Base-by-base conservation (phyloP, 805 yeast species). In the Candida methanosorbosa region DNA sequence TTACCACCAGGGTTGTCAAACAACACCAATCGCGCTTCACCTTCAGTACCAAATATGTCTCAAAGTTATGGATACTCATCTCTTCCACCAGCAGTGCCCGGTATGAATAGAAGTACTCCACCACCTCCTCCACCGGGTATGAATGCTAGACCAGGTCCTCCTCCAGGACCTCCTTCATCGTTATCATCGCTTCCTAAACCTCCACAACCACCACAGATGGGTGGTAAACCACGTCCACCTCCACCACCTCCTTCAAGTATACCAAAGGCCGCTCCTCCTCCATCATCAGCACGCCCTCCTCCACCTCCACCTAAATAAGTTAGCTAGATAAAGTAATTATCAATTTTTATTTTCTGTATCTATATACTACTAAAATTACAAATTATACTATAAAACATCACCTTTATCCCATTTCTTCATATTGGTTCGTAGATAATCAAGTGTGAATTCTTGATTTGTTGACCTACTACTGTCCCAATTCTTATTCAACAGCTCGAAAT, bases 231-330 rank as follows among this genome's bases (percentile, higher is more conserved):
- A 20, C 44, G 45, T 5, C 35, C 44, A 23, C 29, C 26, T 4
- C 29, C 38, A 16, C 27, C 33, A 13, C 35, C 40, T 18, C 33
- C 25, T 9, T 33, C 39, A 17, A 33, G 38, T 11, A 36, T 36
- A 9, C 16, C 30, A 7, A 16, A n/a, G 29, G 30, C 23, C 14
- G 23, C 28, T 11, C 18, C 35, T 9, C 41, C 48, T 26, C 47
- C 55, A 15, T 57, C 56, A 12, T 42, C 50, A 16, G 43, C 51
- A 17, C 54, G 54, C 27, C 39, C 42, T 18, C 40, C 40, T 12
- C 38, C 41, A 9, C 38, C 49, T 19, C 44, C 35, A 9, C 27
- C 20, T n/a, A n/a, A n/a, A n/a, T n/a, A n/a, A n/a, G n/a, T n/a
- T n/a, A 14, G n/a, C 26, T 23, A 7, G 5, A 11, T 27, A 11